Base-by-base conservation (phyloP, 305 asterid genomes). In the Coffea humblotiana region DNA sequence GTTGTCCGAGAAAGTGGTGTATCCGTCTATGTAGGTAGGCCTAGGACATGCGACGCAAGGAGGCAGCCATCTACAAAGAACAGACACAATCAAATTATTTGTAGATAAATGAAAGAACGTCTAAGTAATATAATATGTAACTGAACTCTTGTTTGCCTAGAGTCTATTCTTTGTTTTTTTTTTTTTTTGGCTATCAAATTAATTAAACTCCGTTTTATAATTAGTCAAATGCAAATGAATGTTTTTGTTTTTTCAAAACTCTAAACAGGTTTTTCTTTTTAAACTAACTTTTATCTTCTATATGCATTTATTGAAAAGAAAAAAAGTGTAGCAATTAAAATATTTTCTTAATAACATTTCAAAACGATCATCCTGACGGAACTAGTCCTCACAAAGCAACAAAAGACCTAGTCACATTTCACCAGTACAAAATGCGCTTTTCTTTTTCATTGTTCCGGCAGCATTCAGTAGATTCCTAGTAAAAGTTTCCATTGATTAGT, bases 1-100 rank as follows among this genome's bases (percentile, higher is more conserved):
- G 29, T 78, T 86, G 87, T 74, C 81, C 75, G 74, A 37, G 25
- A 40, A 77, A 72, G 79, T 77, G 80, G 83, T 70, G 84, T 66
- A 37, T 78, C 32, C 52, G 47, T 71, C 21, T 45, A 23, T 43
- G 21, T 68, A 32, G 83, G 66, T 71, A 70, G 78, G 79, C 74
- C 77, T 71, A 72, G 49, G 37, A 80, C 67, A 47, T 65, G 84
- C 61, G 47, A 23, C 63, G 27, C 78, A 71, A 48, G 78, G 84
- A 83, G 64, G 80, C 78, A 77, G 51, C 35, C 13, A 19, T 11
- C 40, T 71, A 43, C 16, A 77, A 67, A 35, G 40, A 51, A 32
- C 45, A 14, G 66, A 67, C 21, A 68, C 19, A 52, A 7, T 9
- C 11, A 48, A 48, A 0, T 8, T 8, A 48, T 21, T 71, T 45